These are phyloP conservation scores for Beauveria australis DNA, from an alignment of 2,329 filamentous ascomycete genomes.

Conservation along the genomic window DNA sequence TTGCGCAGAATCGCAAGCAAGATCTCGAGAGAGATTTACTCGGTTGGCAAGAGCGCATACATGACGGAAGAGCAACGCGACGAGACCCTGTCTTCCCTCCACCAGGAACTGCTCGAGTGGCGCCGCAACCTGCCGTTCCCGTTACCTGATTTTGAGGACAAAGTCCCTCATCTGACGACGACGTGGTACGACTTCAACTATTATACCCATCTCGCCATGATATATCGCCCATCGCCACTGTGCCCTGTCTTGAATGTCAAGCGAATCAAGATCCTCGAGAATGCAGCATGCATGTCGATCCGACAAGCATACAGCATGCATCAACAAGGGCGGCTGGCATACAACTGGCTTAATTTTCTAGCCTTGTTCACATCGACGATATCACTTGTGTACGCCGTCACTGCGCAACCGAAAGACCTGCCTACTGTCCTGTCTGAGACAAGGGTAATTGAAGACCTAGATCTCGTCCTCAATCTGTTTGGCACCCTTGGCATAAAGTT, in stretches of 20 bases:
- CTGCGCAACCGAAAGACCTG: not conserved
- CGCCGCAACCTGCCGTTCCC: slow-evolving; percentile 10
- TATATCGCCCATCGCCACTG: slow-evolving; percentile 36
- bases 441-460: not conserved
- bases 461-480: not conserved
- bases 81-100: not conserved
- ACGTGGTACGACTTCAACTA: slow-evolving; percentile 41
- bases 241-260: slow-evolving; percentile 27
- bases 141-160: slow-evolving; percentile 27
- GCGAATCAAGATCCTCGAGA: slow-evolving; percentile 28
- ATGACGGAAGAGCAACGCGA: too few species aligned
- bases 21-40: too few species aligned
- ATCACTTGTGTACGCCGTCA: slow-evolving; percentile 33
- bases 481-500: not conserved
- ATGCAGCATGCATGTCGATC: slow-evolving; percentile 34
- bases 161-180: slow-evolving; percentile 34
- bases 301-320: slow-evolving; percentile 31
- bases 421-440: not conserved
- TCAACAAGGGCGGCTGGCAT: slow-evolving; percentile 30
- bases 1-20: too few species aligned
- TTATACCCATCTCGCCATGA: slow-evolving; percentile 35
- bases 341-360: slow-evolving; percentile 34
- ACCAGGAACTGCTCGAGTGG: not conserved
- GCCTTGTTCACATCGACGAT: slow-evolving; percentile 33
- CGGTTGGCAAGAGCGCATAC: too few species aligned